phyloP scores from a whole-genome alignment of 495 filamentous ascomycete genomes.

The Neurospora sp. region DNA sequence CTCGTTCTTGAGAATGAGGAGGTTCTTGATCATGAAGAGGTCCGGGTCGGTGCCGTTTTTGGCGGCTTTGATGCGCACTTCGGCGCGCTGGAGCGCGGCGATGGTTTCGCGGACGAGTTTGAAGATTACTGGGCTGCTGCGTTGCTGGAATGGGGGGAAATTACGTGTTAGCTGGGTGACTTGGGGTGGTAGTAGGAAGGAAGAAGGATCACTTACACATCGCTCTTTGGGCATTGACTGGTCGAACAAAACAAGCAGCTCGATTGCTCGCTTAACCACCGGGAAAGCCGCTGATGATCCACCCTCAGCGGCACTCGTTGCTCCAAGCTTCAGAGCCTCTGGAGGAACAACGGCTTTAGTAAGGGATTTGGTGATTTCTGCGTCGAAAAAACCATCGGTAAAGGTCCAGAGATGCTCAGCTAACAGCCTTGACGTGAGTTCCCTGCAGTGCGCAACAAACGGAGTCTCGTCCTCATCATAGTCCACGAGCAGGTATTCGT shows the following conservation, averaged over 20 bases:
- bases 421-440: slow-evolving; percentile 47
- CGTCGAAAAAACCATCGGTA: slow-evolving; percentile 38
- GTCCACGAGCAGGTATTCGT: slow-evolving; percentile 63
- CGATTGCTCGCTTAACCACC: slow-evolving; percentile 65
- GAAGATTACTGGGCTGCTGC: slow-evolving; percentile 39
- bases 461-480: slow-evolving; percentile 64
- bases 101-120: slow-evolving; percentile 37
- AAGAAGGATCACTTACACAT: slow-evolving; percentile 48
- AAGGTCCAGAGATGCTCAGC: slow-evolving; percentile 43
- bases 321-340: slow-evolving; percentile 34
- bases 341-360: slow-evolving; percentile 30
- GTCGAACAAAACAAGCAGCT: slow-evolving; percentile 76
- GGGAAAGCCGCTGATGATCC: slow-evolving; percentile 49
- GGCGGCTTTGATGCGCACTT: slow-evolving; percentile 34
- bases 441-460: slow-evolving; percentile 61
- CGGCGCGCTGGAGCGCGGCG: slow-evolving; percentile 39
- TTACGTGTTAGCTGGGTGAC: slow-evolving; percentile 28
- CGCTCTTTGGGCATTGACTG: slow-evolving; percentile 50
- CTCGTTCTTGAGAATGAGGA: slow-evolving; percentile 82
- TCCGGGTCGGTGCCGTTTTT: slow-evolving; percentile 48
- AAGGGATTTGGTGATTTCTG: slow-evolving; percentile 41
- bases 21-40: slow-evolving; percentile 83
- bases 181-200: slow-evolving; percentile 1
- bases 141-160: slow-evolving; percentile 33
- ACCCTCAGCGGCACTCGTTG: slow-evolving; percentile 19